Base-by-base conservation (phyloP, 2,329 filamentous ascomycete genomes). In the Ceratocystis papillata region DNA sequence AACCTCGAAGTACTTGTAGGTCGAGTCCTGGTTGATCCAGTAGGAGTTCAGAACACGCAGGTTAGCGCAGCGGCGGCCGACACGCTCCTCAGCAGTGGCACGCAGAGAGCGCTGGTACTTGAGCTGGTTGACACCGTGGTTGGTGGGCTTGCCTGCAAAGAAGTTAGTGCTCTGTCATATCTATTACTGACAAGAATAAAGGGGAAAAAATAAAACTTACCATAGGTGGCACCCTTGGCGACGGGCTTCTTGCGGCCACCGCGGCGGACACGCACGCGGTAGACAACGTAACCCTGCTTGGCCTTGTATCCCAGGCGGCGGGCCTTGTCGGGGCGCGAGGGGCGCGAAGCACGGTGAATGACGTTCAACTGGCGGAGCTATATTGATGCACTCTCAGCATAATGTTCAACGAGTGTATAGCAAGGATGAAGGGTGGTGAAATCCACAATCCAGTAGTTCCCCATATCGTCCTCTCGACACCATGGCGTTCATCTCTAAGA, bases 21-120 rank as follows among this genome's bases (percentile, higher is more conserved):
- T 99, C 69, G 92, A 96, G 85, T 99, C 94, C 86, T 97, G 91
- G 89, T 99, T 99, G 85, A 99, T 90, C 95, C 95, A 99, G 92
- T 99, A 99, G 71, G 93, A 97, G 89, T 99, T 99, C 77, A 99
- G 89, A 77, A 99, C 94, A 78, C 94, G 91, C 80, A 99, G 82
- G 84, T 99, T 99, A 82, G 92, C 91, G 84, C 92, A 96, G 79
- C 93, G 92, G 80, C 92, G 92, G 77, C 95, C 94, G 78, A 99
- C 93, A 89, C 94, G 94, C 88, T 99, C 94, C 86, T 99, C 95
- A 75, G 95, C 95, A 75, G 94, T 99, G 75, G 93, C 85, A 80
- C 88, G 89, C 79, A 97, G 92, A 73, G 94, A 97, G 79, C 93
- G 90, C 87, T 99, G 95, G 89, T 97, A 99, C 87, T 99, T 99